Evolutionary conservation across 1,139 yeast genomes (phyloP), one percentile per base, ranked within the genome.

Genomic region (Kurtzmaniella quercitrusa): DNA sequence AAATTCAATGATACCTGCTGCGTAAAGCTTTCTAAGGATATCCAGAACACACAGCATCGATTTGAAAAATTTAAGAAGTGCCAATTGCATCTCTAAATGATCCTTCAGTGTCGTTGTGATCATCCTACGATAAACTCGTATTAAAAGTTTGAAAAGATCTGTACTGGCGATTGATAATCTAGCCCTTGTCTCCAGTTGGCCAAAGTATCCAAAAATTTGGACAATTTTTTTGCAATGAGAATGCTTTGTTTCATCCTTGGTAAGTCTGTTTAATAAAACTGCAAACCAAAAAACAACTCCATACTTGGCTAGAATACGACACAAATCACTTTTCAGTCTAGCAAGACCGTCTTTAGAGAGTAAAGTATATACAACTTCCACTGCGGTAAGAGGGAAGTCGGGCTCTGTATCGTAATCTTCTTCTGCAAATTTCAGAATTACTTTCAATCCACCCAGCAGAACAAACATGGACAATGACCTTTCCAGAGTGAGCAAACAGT

Each of bases 381-480:
- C 65, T 1, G 82, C 70, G 33, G 72, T 70, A 30, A 66, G 48
- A 0, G 81, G 76, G 47, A 78, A 68, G 9, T 66, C 68, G 0
- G 77, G 76, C 5, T 69, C 63, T 3, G 60, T 45, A 40, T 68
- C 74, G 45, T 69, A 73, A 48, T 78, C 83, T 49, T 78, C 85
- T 49, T 78, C 81, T 3, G 80, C 66, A 47, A 80, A 68, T 45
- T 72, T 72, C 3, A 78, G 60, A 32, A 78, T 57, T n/a, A 73
- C 65, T 40, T 71, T 64, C 18, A 81, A 59, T 0, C 85, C 84
- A 9, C 85, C 85, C 51, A 80, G 68, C 3, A 81, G 71, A 2
- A 80, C 68, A 50, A 80, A 76, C 71, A 73, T 68, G 5, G 74
- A 69, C 21, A 79, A 54, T 0, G 76, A 71, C 34, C 60, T 56